A percentile compares a stretch with the other conserved stretches of the same genome.
phyloP scores from a whole-genome alignment of 2,329 filamentous ascomycete genomes.

The Trichoderma harzianum region DNA sequence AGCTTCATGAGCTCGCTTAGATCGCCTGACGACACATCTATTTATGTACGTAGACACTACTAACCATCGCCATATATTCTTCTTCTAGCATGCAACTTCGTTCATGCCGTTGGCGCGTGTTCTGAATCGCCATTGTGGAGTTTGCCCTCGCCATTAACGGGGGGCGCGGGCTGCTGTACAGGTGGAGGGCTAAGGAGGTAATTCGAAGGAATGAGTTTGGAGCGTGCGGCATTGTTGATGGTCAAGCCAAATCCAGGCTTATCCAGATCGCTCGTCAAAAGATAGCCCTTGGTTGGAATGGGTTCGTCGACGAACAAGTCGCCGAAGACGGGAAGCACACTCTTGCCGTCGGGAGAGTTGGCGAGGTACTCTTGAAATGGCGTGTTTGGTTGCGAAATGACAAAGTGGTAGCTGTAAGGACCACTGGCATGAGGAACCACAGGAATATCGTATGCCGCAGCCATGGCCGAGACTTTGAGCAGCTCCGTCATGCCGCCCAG shows the following conservation, averaged over 20 bases:
- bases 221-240: constrained; percentile 69
- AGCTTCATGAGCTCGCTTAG: not conserved
- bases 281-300: constrained; percentile 74
- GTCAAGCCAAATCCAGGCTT: constrained; percentile 89
- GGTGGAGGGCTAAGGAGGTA: constrained; percentile 68
- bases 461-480: constrained; percentile 83
- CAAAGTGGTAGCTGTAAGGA: constrained; percentile 94
- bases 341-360: constrained; percentile 87
- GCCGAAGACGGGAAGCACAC: constrained; percentile 72
- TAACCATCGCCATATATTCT: not conserved
- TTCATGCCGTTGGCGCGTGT: not conserved
- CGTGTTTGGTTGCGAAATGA: constrained; percentile 86
- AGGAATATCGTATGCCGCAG: constrained; percentile 88
- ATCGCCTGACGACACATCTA: not conserved
- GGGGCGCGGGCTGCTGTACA: constrained; percentile 26
- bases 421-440: constrained; percentile 94
- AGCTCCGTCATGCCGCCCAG: constrained; percentile 89
- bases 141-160: not conserved
- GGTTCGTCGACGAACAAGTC: constrained; percentile 89
- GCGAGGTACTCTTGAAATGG: constrained; percentile 96
- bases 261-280: constrained; percentile 76
- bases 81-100: not conserved
- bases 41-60: not conserved
- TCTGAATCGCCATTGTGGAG: not conserved
- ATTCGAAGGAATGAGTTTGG: constrained; percentile 71